phyloP scores from a whole-genome alignment of 2,329 filamentous ascomycete genomes.

The Cercospora sojina region DNA sequence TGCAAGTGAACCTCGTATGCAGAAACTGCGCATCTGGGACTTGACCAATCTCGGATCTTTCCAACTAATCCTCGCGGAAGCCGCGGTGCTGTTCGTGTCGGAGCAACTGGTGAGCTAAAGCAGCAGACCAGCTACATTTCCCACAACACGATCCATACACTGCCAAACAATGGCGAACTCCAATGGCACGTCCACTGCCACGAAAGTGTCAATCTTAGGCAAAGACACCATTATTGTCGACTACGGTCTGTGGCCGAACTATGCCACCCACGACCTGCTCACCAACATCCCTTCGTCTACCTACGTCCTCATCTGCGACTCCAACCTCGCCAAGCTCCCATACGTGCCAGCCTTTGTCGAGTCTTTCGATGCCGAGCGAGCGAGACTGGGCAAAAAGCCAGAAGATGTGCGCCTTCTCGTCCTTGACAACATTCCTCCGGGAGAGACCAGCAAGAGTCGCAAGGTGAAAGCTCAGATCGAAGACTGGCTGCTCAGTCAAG shows the following conservation, averaged over 20 bases:
- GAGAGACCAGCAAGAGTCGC: conserved; percentile 89
- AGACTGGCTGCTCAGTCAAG: conserved; percentile 90
- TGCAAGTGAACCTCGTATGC: conserved; percentile 26
- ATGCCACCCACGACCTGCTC: conserved; percentile 78
- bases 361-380: conserved; percentile 54
- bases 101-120: conserved; percentile 34
- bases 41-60: conserved; percentile 31
- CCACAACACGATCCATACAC: background rate
- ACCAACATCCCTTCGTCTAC: conserved; percentile 77
- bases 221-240: conserved; percentile 90
- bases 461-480: conserved; percentile 94
- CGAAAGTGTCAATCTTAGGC: conserved; percentile 77
- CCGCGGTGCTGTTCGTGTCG: conserved; percentile 29
- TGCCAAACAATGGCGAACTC: conserved; percentile 24
- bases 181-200: conserved; percentile 41
- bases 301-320: conserved; percentile 95
- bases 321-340: conserved; percentile 71
- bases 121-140: background rate
- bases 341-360: conserved; percentile 78
- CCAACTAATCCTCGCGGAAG: conserved; percentile 29
- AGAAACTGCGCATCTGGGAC: conserved; percentile 36
- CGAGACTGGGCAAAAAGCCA: conserved; percentile 43
- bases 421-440: conserved; percentile 83
- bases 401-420: conserved; percentile 69
- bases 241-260: conserved; percentile 82